phyloP scores from a whole-genome alignment of 345 rosid genomes.

The Lepidium aucheri region DNA sequence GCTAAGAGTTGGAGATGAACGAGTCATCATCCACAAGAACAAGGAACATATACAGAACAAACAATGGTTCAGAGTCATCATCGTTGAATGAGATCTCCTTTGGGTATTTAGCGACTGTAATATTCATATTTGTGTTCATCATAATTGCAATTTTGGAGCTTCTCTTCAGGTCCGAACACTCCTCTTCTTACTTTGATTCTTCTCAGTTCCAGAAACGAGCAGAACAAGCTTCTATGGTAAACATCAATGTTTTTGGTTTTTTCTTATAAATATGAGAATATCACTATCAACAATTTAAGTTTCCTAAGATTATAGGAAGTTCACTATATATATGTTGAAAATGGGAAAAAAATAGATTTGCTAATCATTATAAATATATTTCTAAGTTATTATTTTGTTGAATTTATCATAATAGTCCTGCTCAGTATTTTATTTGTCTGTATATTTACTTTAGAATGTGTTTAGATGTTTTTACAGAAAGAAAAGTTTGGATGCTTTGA shows the following conservation, averaged over 20 bases:
- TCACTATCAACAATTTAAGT: too few relatives aligned
- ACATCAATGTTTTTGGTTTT: not conserved
- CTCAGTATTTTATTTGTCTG: too few relatives aligned
- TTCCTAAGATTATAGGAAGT: too few relatives aligned
- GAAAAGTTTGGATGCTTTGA: too few relatives aligned
- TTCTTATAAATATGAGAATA: too few relatives aligned
- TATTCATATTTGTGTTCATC: slow-evolving; percentile 66
- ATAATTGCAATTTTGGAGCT: slow-evolving; percentile 81
- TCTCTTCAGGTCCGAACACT: slow-evolving; percentile 49
- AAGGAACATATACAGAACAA: slow-evolving; percentile 49
- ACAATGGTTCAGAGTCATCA: slow-evolving; percentile 43
- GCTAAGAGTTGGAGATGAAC: slow-evolving; percentile 24
- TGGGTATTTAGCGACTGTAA: slow-evolving; percentile 78
- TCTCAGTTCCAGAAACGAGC: not conserved
- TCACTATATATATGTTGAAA: too few relatives aligned
- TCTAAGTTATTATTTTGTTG: too few relatives aligned
- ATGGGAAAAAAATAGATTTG: too few relatives aligned
- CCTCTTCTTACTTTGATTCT: slow-evolving; percentile 27
- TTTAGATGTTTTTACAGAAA: too few relatives aligned
- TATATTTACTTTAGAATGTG: too few relatives aligned
- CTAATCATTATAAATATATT: too few relatives aligned
- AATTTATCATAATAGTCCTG: too few relatives aligned
- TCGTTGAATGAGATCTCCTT: slow-evolving; percentile 67
- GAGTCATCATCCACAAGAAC: slow-evolving; percentile 33
- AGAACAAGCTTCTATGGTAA: slow-evolving; percentile 2